Conservation (phyloP, 345 rosid genomes). For the Salix purpurea region DNA sequence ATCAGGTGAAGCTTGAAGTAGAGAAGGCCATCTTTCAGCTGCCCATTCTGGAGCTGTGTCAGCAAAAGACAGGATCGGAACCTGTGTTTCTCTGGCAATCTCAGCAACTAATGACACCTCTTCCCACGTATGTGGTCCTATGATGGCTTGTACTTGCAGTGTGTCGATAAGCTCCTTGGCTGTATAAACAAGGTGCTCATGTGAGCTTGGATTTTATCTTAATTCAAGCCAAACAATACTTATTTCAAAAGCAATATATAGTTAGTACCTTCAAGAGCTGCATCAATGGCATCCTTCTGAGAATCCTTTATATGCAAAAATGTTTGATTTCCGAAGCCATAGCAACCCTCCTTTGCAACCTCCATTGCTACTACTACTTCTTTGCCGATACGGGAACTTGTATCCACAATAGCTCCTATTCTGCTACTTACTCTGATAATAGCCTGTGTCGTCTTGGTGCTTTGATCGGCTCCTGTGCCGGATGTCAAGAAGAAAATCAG, state of each 20-base stretch:
- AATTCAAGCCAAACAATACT: not conserved
- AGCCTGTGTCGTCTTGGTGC: too few relatives aligned
- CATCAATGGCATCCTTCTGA: not conserved
- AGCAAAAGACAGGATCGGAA: constrained; percentile 18
- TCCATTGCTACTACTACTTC: not conserved
- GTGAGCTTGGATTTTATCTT: too few relatives aligned
- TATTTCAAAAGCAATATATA: not conserved
- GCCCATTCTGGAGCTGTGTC: constrained; percentile 24
- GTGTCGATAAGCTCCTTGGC: constrained; percentile 7
- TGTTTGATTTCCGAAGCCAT: not conserved
- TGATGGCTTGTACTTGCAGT: constrained; percentile 12
- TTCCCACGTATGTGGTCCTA: constrained; percentile 30
- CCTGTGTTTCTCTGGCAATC: constrained; percentile 6
- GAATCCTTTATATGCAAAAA: not conserved
- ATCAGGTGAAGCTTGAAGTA: constrained; percentile 18
- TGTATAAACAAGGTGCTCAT: not conserved
- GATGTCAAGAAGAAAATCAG: too few relatives aligned
- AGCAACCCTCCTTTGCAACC: not conserved
- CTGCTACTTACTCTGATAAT: too few relatives aligned
- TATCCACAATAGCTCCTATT: not conserved
- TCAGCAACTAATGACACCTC: constrained; percentile 21
- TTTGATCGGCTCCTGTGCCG: too few relatives aligned
- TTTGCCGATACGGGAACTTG: not conserved
- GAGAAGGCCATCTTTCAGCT: constrained; percentile 11
- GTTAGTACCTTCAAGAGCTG: not conserved